Evolutionary conservation across 1,284 basidiomycete species (phyloP).

Genomic region (Veloboletus limbatus): DNA sequence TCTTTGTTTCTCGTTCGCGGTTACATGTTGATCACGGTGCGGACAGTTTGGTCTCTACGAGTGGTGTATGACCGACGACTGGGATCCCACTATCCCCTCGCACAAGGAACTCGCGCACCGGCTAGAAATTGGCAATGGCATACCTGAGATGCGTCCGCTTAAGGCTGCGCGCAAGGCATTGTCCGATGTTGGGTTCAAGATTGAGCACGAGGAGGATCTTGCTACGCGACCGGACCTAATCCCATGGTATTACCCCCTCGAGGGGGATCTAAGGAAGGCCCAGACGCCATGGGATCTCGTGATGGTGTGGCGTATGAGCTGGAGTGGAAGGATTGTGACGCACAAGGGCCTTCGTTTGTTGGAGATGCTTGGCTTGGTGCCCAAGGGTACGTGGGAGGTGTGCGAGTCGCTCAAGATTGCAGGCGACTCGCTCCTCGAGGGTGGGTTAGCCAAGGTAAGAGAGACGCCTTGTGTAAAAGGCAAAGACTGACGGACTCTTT

Average conservation of each 20-base stretch:
- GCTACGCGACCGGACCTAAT: slow-evolving; percentile 82
- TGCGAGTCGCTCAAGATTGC: slow-evolving; percentile 89
- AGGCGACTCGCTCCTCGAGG: slow-evolving; percentile 75
- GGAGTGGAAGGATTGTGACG: slow-evolving; percentile 82
- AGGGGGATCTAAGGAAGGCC: slow-evolving; percentile 88
- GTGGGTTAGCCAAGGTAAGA: slow-evolving; percentile 83
- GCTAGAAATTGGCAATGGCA: slow-evolving; percentile 93
- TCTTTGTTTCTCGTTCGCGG: background rate
- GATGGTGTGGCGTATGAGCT: slow-evolving; percentile 88
- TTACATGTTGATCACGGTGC: slow-evolving; percentile 1
- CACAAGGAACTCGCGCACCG: slow-evolving; percentile 93
- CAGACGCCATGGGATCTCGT: slow-evolving; percentile 94
- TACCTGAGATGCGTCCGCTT: slow-evolving; percentile 94
- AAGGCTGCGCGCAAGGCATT: slow-evolving; percentile 75
- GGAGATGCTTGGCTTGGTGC: slow-evolving; percentile 79
- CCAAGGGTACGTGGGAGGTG: slow-evolving; percentile 92
- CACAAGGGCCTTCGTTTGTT: slow-evolving; percentile 79
- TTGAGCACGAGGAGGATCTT: slow-evolving; percentile 92
- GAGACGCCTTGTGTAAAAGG: background rate
- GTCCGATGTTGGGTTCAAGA: slow-evolving; percentile 82
- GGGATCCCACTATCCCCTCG: slow-evolving; percentile 83
- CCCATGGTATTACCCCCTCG: slow-evolving; percentile 96
- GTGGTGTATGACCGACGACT: slow-evolving; percentile 97
- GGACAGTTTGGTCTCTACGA: slow-evolving; percentile 93
- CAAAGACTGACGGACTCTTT: slow-evolving; percentile 1